These are phyloP conservation scores for Salix suchowensis DNA, from an alignment of 345 rosid genomes.

Conservation along the genomic window DNA sequence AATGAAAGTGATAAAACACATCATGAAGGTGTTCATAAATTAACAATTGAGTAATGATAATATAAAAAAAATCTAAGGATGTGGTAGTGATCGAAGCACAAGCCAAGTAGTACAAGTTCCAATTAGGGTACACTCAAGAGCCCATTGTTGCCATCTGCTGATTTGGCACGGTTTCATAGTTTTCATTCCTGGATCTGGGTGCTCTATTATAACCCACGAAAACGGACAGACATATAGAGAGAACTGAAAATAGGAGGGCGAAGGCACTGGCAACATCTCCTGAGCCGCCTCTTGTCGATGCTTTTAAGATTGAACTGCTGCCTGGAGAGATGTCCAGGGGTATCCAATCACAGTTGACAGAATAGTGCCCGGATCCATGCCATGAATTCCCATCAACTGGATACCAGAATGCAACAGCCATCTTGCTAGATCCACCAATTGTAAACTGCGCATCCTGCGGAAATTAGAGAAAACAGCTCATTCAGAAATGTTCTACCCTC, in stretches of 20 bases:
- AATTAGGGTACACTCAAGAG: background rate
- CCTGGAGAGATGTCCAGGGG: constrained; percentile 55
- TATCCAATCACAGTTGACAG: constrained; percentile 83
- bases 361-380: constrained; percentile 84
- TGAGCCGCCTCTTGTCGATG: constrained; percentile 37
- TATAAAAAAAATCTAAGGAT: background rate
- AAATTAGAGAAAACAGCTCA: constrained; percentile 2
- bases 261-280: constrained; percentile 49
- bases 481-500: background rate
- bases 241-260: constrained; percentile 57
- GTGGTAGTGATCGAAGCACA: background rate
- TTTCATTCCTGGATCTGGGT: constrained; percentile 23
- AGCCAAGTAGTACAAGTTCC: constrained; percentile 9
- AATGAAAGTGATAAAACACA: background rate
- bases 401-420: constrained; percentile 94
- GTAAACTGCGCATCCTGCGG: constrained; percentile 90
- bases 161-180: constrained; percentile 42
- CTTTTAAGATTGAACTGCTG: constrained; percentile 28
- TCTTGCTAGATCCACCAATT: constrained; percentile 58
- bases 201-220: constrained; percentile 52
- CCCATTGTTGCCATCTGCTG: background rate
- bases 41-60: background rate
- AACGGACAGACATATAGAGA: constrained; percentile 54
- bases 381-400: constrained; percentile 71
- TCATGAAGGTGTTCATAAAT: background rate